Evolutionary conservation across 2,329 filamentous ascomycete genomes (phyloP).

Genomic region (Trichoderma simmonsii): DNA sequence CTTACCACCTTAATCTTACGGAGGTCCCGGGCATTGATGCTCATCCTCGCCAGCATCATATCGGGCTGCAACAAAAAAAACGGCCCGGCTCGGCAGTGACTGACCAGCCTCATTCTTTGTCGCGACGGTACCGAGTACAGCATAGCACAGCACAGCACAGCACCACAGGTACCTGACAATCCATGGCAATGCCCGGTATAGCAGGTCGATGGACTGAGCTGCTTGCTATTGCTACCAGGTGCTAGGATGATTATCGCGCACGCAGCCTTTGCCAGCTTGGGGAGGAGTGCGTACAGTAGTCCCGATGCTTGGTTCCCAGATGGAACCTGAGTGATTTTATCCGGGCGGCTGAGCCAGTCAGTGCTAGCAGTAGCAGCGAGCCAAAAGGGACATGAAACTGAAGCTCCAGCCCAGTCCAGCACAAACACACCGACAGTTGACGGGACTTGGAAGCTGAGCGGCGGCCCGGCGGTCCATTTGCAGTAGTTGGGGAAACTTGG

Average conservation of each 20-base stretch:
- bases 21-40: not conserved
- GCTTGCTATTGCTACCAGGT: not conserved
- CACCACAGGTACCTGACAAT: not conserved
- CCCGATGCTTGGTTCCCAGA: constrained; percentile 8
- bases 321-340: constrained; percentile 19
- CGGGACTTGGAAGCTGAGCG: not conserved
- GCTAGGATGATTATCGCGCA: constrained; percentile 10
- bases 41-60: not conserved
- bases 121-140: not conserved
- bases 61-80: constrained; percentile 12
- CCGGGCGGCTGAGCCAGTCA: constrained; percentile 14
- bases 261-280: constrained; percentile 14
- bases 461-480: not conserved
- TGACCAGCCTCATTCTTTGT: not conserved
- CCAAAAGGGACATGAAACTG: not conserved
- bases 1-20: not conserved
- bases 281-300: constrained; percentile 16
- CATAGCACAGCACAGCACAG: not conserved
- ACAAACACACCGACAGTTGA: not conserved
- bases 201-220: not conserved
- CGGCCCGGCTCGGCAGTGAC: constrained; percentile 13
- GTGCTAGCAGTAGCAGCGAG: not conserved
- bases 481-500: not conserved
- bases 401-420: not conserved
- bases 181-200: not conserved